Conservation (phyloP, 768 basidiomycete genomes). For the Russula foetens region DNA sequence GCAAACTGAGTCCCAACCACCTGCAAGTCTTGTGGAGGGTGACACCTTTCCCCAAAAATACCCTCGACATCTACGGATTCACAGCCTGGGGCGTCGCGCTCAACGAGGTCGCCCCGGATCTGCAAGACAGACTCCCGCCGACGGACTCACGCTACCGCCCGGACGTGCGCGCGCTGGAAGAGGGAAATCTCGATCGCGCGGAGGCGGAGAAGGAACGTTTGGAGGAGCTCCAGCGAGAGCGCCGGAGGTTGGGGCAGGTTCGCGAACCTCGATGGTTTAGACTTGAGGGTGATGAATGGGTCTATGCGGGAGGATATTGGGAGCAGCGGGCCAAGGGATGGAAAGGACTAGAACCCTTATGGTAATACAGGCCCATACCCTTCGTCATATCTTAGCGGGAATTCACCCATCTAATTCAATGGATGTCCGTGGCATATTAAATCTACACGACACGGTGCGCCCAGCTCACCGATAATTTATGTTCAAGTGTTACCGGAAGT, state of each 20-base stretch:
- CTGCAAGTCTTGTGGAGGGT: conserved; percentile 75
- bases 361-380: conserved; percentile 38
- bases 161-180: conserved; percentile 76
- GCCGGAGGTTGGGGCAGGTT: conserved; percentile 55
- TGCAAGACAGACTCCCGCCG: conserved; percentile 55
- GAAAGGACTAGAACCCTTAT: conserved; percentile 52
- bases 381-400: neutral
- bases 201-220: conserved; percentile 65
- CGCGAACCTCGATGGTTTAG: conserved; percentile 68
- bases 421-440: neutral
- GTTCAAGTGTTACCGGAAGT: no score
- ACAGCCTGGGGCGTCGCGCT: conserved; percentile 71
- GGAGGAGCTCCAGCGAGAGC: conserved; percentile 69
- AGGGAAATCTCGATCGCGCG: conserved; percentile 61
- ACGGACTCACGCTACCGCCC: conserved; percentile 80
- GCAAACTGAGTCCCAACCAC: conserved; percentile 56
- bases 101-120: conserved; percentile 68
- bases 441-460: neutral
- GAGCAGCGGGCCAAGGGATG: conserved; percentile 60
- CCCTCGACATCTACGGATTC: conserved; percentile 73
- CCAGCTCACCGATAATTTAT: no score
- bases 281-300: conserved; percentile 61
- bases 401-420: neutral
- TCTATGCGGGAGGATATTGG: conserved; percentile 78
- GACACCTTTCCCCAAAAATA: conserved; percentile 61